Conservation (phyloP, 345 rosid species). For the Eucalyptus guilfoylei region DNA sequence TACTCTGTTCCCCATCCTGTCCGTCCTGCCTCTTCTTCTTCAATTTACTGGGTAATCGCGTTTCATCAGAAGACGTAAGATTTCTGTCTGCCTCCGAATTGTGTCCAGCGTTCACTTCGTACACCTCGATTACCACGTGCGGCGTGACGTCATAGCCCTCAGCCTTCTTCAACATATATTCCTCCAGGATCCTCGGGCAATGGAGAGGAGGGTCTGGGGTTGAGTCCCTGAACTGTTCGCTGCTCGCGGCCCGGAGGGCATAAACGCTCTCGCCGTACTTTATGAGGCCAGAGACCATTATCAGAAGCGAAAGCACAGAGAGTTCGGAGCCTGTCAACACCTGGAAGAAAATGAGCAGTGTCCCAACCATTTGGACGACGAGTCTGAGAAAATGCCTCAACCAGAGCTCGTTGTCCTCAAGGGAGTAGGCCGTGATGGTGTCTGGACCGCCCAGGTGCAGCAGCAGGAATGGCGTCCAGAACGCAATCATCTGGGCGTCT, state of each 20-base stretch:
- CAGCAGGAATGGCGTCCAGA: not conserved
- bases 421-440: not conserved
- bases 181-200: too few relatives aligned
- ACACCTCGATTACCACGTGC: not conserved
- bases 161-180: not conserved
- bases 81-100: too few relatives aligned
- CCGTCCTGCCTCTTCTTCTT: too few relatives aligned
- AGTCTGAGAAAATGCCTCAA: not conserved
- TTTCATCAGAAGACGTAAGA: too few relatives aligned
- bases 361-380: not conserved
- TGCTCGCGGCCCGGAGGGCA: too few relatives aligned
- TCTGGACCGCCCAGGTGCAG: not conserved
- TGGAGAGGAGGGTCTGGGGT: too few relatives aligned
- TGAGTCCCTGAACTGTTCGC: too few relatives aligned
- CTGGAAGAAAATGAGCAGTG: not conserved
- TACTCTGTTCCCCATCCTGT: too few relatives aligned
- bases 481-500: not conserved
- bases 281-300: too few relatives aligned
- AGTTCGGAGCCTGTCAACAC: not conserved
- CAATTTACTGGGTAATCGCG: not conserved
- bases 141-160: not conserved
- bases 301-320: not conserved
- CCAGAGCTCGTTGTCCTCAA: not conserved
- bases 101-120: not conserved
- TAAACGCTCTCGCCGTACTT: too few relatives aligned